Base-by-base conservation (phyloP, 1,284 basidiomycete species). In the Pseudozyma pruni region DNA sequence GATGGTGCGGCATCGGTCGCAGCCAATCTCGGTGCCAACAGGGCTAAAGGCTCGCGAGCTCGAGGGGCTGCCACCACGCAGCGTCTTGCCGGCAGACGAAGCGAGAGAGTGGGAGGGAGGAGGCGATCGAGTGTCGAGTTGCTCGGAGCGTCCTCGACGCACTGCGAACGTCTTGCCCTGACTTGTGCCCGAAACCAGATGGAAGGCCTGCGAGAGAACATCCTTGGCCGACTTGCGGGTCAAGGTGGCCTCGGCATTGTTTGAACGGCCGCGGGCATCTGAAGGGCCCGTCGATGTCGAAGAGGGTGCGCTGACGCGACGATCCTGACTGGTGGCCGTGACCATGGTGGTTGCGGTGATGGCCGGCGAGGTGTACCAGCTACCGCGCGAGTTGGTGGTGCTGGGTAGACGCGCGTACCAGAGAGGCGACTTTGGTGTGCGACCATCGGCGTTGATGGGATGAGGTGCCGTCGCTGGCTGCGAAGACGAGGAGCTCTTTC, bases 331-430 rank as follows among this genome's bases (percentile, higher is more conserved):
- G 33, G 44, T 55, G 27, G 69, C 69, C 19, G 54, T 72, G 54
- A 69, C 67, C 53, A 61, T 63, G 52, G 59, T 58, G 27, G 70
- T 67, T 10, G 75, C 66, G 10, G 73, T 72, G 48, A 75, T 51
- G 45, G 70, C 75, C 22, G 73, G 75, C 31, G 72, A 75, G 23
- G 71, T 71, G 71, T 66, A 76, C 49, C 57, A 67, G 50, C 66
- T 64, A 8, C 73, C 69, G n/a, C 59, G 73, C 14, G 72, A 43
- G 59, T 76, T 75, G 50, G 75, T 76, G 40, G 37, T 58, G 62
- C 73, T 75, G 10, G 75, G 73, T 32, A 64, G 63, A 19, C 75
- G 55, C 8, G 75, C 74, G 57, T 73, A 76, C 62, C 67, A 63
- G 33, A 76, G 68, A 11, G 72, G 69, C 13, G 69, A 72, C 51